These are phyloP conservation scores for Haberlea rhodopensis DNA, from an alignment of 257 asterid species.

Conservation along the genomic window DNA sequence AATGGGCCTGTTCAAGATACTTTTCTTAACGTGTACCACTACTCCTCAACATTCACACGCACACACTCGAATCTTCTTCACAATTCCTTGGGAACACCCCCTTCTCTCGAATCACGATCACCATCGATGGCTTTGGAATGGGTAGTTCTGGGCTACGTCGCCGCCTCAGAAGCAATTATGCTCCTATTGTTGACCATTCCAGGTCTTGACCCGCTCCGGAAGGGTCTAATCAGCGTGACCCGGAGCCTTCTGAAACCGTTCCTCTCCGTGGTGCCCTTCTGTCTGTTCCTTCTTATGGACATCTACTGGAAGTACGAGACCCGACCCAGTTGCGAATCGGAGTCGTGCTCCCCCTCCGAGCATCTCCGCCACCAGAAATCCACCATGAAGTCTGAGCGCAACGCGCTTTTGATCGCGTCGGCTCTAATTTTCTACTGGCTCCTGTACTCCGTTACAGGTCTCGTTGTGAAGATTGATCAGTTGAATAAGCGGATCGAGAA, in stretches of 20 bases:
- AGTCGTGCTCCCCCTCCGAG: constrained; percentile 84
- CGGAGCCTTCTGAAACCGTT: constrained; percentile 77
- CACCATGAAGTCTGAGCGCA: constrained; percentile 88
- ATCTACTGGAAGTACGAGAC: constrained; percentile 96
- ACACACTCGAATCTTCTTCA: not conserved
- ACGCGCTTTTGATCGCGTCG: constrained; percentile 79
- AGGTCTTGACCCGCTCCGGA: constrained; percentile 79
- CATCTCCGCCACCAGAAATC: constrained; percentile 92
- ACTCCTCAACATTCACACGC: not conserved
- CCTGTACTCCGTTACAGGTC: constrained; percentile 73
- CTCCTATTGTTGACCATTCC: constrained; percentile 87
- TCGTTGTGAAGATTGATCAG: constrained; percentile 65
- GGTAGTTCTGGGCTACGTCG: constrained; percentile 93
- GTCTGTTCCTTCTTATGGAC: constrained; percentile 80
- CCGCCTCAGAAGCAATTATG: constrained; percentile 94
- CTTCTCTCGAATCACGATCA: constrained; percentile 24
- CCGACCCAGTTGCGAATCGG: constrained; percentile 67
- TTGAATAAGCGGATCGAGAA: constrained; percentile 70
- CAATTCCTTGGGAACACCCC: constrained; percentile 1
- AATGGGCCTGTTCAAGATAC: constrained; percentile 23
- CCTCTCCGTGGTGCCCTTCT: constrained; percentile 80
- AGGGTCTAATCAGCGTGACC: constrained; percentile 75
- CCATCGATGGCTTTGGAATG: constrained; percentile 80
- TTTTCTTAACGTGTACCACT: constrained; percentile 32
- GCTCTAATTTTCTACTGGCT: constrained; percentile 92